Evolutionary conservation across 2,329 filamentous ascomycete species (phyloP).

Genomic region (Tricladium varicosporioides): DNA sequence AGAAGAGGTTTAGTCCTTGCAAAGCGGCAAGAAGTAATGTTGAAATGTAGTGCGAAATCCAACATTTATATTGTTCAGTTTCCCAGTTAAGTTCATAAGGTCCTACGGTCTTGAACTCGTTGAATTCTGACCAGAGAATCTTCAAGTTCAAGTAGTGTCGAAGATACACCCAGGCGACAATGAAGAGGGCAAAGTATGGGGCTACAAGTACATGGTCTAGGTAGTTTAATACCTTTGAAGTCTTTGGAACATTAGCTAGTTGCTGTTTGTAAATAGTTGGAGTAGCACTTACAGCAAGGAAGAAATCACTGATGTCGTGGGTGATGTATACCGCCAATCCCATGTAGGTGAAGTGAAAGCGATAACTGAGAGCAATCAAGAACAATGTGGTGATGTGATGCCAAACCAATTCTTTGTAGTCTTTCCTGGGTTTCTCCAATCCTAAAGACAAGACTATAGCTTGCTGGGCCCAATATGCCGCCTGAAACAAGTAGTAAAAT

Average conservation of each 20-base stretch:
- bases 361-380: conserved; percentile 82
- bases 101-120: conserved; percentile 71
- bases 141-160: conserved; percentile 81
- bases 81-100: conserved; percentile 77
- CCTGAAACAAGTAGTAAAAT: conserved; percentile 92
- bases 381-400: conserved; percentile 87
- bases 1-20: conserved; percentile 77
- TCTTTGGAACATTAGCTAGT: conserved; percentile 45
- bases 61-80: conserved; percentile 74
- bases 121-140: conserved; percentile 74
- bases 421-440: conserved; percentile 89
- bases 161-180: conserved; percentile 81
- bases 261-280: not conserved
- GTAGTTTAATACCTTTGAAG: conserved; percentile 90
- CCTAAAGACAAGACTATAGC: conserved; percentile 83
- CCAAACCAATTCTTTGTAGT: conserved; percentile 87
- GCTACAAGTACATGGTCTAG: conserved; percentile 72
- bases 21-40: conserved; percentile 61
- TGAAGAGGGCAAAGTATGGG: conserved; percentile 83
- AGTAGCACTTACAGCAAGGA: conserved; percentile 70
- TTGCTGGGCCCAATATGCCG: conserved; percentile 93
- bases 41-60: conserved; percentile 66
- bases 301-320: conserved; percentile 92
- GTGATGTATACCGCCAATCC: conserved; percentile 91
- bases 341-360: conserved; percentile 96